A percentile compares a stretch with the other conserved stretches of the same genome.
These are phyloP conservation scores for Coemansia sp. DNA, from an alignment of 192 early-diverging fungal genomes.

Conservation along the genomic window DNA sequence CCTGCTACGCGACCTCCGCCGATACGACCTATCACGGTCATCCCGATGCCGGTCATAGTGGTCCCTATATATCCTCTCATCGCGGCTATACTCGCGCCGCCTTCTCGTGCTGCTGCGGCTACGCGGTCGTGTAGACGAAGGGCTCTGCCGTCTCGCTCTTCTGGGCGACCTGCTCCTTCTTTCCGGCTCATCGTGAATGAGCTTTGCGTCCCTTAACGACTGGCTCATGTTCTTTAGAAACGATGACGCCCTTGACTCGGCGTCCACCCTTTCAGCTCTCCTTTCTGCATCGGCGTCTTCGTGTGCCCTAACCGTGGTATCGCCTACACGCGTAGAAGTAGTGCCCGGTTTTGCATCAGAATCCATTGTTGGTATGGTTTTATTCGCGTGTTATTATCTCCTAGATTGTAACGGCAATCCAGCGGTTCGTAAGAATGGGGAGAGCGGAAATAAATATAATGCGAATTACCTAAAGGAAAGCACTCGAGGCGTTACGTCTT, in stretches of 20 bases:
- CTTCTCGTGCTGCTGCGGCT: slow-evolving; percentile 51
- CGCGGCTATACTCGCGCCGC: slow-evolving; percentile 56
- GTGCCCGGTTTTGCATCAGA: slow-evolving; percentile 16
- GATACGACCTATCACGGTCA: slow-evolving; percentile 35
- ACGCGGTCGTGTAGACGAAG: slow-evolving; percentile 8
- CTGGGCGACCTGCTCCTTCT: slow-evolving; percentile 30
- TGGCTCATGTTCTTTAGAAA: slow-evolving; percentile 44
- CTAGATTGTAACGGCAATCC: not conserved
- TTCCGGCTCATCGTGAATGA: slow-evolving; percentile 4
- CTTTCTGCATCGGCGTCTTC: slow-evolving; percentile 4
- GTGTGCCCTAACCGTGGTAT: not conserved
- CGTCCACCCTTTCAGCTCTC: slow-evolving; percentile 8
- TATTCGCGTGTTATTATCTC: not conserved
- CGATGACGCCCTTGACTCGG: slow-evolving; percentile 12
- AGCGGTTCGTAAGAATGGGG: not conserved
- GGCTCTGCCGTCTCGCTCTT: not conserved
- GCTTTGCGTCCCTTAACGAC: slow-evolving; percentile 8
- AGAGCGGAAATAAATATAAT: not conserved
- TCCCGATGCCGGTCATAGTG: slow-evolving; percentile 31
- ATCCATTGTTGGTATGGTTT: slow-evolving; percentile 10
- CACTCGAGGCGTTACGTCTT: not conserved
- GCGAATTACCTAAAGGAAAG: slow-evolving; percentile 5
- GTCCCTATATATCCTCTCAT: slow-evolving; percentile 50
- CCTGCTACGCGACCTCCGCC: slow-evolving; percentile 53
- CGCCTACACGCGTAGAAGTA: slow-evolving; percentile 28